Base-by-base conservation (phyloP, 257 asterid species). In the Catharanthus roseus region DNA sequence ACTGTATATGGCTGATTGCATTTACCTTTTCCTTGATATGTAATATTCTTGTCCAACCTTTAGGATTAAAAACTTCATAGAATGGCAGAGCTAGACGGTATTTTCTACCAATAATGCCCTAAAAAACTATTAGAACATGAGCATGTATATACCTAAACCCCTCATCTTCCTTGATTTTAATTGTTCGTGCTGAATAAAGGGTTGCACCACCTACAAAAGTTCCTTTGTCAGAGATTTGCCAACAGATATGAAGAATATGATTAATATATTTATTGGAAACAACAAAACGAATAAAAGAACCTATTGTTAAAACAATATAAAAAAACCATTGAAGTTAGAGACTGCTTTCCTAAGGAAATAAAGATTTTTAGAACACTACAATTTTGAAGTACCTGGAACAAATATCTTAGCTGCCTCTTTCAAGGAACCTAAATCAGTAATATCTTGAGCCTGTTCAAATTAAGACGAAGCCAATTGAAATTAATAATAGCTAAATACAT, bases 121-220 rank as follows among this genome's bases (percentile, higher is more conserved):
- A 3, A 51, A 44, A 65, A 60, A 68, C 34, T 6, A 51, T 50
- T 51, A n/a, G 53, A 60, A 64, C 10, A 18, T 61, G 33, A 26
- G 62, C 13, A 68, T 58, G 62, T 65, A 71, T 61, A 65, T 77
- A 89, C 97, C 96, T 90, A 76, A 82, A 86, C 47, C 97, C 95
- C 75, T 89, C 97, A 8, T 89, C 97, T 78, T 88, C 98, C 84
- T 89, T 93, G 57, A 90, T 86, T 79, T 89, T 93, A 74, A 93
- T 81, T 34, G 88, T 75, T 65, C 92, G 89, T 29, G 92, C 98
- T 47, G 96, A 82, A 79, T 82, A 93, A 72, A 93, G 74, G 64
- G 83, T 83, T n/a, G 96, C 68, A 47, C 93, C 90, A 78, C 78
- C 98, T 93, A 86, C 76, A 69, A 34, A 68, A 61, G 29, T 61